Conservation (phyloP, 2,329 filamentous ascomycete species). For the Camptophora hylomeconis region DNA sequence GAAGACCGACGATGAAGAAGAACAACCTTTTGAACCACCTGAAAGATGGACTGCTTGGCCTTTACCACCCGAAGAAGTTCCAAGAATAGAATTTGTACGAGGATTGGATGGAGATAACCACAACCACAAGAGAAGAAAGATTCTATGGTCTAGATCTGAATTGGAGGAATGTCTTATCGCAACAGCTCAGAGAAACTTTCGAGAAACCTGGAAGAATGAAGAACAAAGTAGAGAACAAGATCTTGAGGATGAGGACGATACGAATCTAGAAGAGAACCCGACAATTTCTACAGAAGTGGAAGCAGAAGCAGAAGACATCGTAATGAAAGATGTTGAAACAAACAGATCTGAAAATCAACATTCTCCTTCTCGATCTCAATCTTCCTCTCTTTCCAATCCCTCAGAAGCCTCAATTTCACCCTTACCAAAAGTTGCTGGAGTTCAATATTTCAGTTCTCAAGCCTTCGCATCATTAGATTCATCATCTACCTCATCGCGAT, state of each 20-base stretch:
- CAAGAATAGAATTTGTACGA: constrained; percentile 40
- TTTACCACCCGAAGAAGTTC: constrained; percentile 48
- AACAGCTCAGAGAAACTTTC: constrained; percentile 52
- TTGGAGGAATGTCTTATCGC: constrained; percentile 61
- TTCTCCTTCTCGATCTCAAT: background rate
- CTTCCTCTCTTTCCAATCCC: background rate
- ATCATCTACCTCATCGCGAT: constrained; percentile 1
- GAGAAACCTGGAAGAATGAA: constrained; percentile 39
- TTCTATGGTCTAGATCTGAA: constrained; percentile 41
- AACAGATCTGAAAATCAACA: constrained; percentile 3
- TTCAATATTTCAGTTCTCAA: constrained; percentile 9
- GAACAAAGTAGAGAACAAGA: constrained; percentile 1
- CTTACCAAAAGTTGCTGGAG: background rate
- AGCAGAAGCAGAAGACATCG: constrained; percentile 13
- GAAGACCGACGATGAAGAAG: constrained; percentile 17
- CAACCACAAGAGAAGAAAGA: constrained; percentile 40
- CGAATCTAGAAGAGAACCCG: too few relatives aligned
- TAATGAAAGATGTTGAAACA: constrained; percentile 8
- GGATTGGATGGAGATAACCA: constrained; percentile 30
- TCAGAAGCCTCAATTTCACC: background rate
- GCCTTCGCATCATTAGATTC: constrained; percentile 2
- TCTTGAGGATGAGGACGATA: background rate
- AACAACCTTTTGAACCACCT: constrained; percentile 29
- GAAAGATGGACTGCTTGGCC: constrained; percentile 80
- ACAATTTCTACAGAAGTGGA: too few relatives aligned